Conservation (phyloP, 2,329 filamentous ascomycete species). For the Ophiocordyceps camponoti-rufipedis region DNA sequence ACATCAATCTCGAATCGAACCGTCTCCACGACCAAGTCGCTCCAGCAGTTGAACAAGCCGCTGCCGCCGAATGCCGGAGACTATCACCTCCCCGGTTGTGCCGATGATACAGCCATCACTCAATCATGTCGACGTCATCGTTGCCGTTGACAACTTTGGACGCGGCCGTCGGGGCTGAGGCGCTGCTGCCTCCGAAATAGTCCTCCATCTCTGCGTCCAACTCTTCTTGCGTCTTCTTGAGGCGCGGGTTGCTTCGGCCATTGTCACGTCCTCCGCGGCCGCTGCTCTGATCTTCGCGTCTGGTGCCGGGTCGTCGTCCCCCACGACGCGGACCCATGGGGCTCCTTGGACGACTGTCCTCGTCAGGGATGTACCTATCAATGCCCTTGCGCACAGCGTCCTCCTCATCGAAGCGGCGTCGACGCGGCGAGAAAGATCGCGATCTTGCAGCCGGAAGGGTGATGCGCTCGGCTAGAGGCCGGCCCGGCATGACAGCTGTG, state of each 20-base stretch:
- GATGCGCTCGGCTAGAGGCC: conserved; percentile 42
- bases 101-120: conserved; percentile 17
- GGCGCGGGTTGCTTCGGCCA: conserved; percentile 31
- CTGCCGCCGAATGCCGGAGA: too few relatives aligned
- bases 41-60: too few relatives aligned
- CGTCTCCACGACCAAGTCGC: too few relatives aligned
- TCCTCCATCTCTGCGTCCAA: conserved; percentile 94
- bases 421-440: conserved; percentile 39
- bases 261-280: conserved; percentile 22
- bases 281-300: conserved; percentile 22
- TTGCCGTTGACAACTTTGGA: conserved; percentile 6
- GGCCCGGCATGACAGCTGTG: conserved; percentile 32
- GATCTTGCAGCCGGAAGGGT: conserved; percentile 36
- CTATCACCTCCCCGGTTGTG: too few relatives aligned
- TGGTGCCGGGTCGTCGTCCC: conserved; percentile 31
- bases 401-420: conserved; percentile 28
- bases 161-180: conserved; percentile 15
- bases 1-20: too few relatives aligned
- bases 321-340: conserved; percentile 34
- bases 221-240: conserved; percentile 78
- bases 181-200: conserved; percentile 48
- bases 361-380: conserved; percentile 61
- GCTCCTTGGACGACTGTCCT: conserved; percentile 35
- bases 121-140: conserved; percentile 56
- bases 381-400: conserved; percentile 48